Evolutionary conservation across 768 basidiomycete species (phyloP).

Genomic region (Hydnum rufescens): DNA sequence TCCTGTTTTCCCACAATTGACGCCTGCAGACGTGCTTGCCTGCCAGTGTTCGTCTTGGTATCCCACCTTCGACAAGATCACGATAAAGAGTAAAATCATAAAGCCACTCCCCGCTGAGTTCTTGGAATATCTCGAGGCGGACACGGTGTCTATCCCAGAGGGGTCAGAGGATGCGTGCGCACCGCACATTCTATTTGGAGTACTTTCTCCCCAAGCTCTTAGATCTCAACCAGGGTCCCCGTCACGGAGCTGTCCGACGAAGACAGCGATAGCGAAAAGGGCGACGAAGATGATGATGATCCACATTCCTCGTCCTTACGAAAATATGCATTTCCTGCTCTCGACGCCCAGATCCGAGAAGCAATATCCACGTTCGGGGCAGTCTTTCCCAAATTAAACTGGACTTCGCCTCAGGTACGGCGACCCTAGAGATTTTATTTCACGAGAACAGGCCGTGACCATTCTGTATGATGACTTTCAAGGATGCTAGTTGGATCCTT

Average conservation of each 20-base stretch:
- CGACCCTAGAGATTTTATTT: not conserved
- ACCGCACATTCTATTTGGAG: too few relatives aligned
- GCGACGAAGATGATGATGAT: constrained; percentile 20
- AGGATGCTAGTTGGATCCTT: constrained; percentile 89
- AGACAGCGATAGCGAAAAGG: constrained; percentile 24
- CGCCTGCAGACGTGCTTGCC: constrained; percentile 33
- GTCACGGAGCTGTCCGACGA: too few relatives aligned
- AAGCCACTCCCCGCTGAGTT: constrained; percentile 47
- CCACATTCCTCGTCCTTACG: constrained; percentile 11
- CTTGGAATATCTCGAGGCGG: constrained; percentile 52
- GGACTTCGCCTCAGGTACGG: constrained; percentile 74
- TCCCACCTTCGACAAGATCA: constrained; percentile 38
- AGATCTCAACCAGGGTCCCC: constrained; percentile 26
- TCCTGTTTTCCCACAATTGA: constrained; percentile 39
- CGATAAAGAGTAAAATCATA: constrained; percentile 56
- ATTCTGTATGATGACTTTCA: not conserved
- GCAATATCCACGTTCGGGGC: constrained; percentile 51
- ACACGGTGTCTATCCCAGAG: constrained; percentile 66
- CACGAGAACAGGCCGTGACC: too few relatives aligned
- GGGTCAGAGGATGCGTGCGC: constrained; percentile 63
- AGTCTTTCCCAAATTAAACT: constrained; percentile 92
- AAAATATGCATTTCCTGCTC: constrained; percentile 54
- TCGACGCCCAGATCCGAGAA: constrained; percentile 52
- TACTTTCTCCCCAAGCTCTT: too few relatives aligned
- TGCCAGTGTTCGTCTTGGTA: constrained; percentile 85